Conservation (phyloP, 2,329 filamentous ascomycete genomes). For the Trichophyton simii region DNA sequence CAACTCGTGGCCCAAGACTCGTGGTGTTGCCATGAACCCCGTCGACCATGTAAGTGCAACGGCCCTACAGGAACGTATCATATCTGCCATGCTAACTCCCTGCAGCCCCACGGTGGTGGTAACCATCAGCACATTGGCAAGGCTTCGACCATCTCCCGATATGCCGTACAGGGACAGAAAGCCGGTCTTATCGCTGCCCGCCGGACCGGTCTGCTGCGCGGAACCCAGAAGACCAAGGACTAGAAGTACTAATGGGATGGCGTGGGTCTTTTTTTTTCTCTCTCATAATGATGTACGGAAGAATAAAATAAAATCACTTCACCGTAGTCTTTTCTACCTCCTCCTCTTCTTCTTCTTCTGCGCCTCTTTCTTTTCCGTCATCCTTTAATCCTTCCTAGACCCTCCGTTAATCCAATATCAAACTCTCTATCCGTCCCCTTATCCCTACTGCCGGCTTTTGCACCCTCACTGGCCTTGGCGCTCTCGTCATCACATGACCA, state of each 20-base stretch:
- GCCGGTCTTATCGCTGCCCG: constrained; percentile 99
- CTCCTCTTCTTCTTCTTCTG: not conserved
- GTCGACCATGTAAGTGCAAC: constrained; percentile 67
- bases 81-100: constrained; percentile 6
- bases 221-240: constrained; percentile 99
- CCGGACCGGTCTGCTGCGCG: constrained; percentile 98
- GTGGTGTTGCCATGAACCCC: constrained; percentile 99
- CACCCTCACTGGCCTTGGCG: not conserved
- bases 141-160: constrained; percentile 97
- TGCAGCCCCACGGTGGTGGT: constrained; percentile 82
- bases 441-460: not conserved
- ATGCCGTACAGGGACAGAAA: constrained; percentile 97
- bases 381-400: not conserved
- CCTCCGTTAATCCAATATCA: not conserved
- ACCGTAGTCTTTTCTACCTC: not conserved
- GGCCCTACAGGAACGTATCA: no score
- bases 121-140: constrained; percentile 99
- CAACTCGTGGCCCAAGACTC: constrained; percentile 99
- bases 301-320: not conserved
- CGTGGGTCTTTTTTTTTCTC: constrained; percentile 19
- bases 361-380: not conserved
- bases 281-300: constrained; percentile 11
- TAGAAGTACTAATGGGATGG: constrained; percentile 46
- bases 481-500: not conserved
- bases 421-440: not conserved